Percentiles rank a stretch among this genome's conserved stretches.
These are phyloP conservation scores for Cladosporium sp. DNA, from an alignment of 2,329 filamentous ascomycete species.

Conservation along the genomic window DNA sequence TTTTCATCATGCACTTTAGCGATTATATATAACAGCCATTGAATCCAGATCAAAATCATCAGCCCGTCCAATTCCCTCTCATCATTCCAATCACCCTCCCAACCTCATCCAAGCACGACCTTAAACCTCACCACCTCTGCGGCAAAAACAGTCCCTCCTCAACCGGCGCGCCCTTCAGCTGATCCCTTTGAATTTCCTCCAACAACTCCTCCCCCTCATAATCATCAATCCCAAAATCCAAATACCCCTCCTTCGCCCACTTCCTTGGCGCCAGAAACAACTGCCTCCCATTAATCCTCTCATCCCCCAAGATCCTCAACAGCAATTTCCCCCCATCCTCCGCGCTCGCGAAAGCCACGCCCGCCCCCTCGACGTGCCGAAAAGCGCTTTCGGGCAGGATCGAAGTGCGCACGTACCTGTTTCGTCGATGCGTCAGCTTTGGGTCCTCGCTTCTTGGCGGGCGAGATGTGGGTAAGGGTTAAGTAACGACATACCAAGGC, in stretches of 20 bases:
- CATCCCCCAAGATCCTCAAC: constrained; percentile 24
- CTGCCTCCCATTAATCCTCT: constrained; percentile 29
- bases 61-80: no score
- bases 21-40: no score
- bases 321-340: constrained; percentile 26
- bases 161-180: constrained; percentile 4
- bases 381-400: constrained; percentile 29
- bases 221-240: constrained; percentile 21
- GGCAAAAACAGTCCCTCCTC: constrained; percentile 6
- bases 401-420: constrained; percentile 33
- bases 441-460: no score
- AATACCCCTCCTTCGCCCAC: constrained; percentile 30
- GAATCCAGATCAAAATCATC: no score
- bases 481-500: constrained; percentile 31
- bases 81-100: neutral
- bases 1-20: neutral
- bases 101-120: no score
- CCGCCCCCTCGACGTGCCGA: constrained; percentile 23
- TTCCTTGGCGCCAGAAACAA: constrained; percentile 33
- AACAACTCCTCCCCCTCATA: neutral
- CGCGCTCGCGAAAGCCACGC: constrained; percentile 27
- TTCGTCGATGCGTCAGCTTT: neutral
- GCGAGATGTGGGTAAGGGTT: neutral
- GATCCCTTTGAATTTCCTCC: constrained; percentile 2
- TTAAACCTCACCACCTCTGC: constrained; percentile 5